Evolutionary conservation across 2,329 filamentous ascomycete genomes (phyloP).

Genomic region (Fusarium sambucinum): DNA sequence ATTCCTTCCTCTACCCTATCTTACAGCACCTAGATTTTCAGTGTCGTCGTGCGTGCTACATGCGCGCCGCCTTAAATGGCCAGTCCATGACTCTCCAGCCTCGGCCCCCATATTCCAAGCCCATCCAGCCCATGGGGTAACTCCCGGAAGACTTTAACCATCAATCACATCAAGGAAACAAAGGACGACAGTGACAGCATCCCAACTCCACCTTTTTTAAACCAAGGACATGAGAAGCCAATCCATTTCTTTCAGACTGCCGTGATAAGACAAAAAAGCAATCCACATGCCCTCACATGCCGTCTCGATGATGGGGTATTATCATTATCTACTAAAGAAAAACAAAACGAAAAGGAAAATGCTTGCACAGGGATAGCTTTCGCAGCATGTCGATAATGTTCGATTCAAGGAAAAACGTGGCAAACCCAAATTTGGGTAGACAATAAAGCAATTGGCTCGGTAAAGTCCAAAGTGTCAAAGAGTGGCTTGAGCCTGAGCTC

Average conservation of each 20-base stretch:
- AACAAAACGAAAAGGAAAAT: constrained; percentile 40
- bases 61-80: constrained; percentile 28
- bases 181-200: constrained; percentile 43
- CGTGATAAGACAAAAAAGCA: constrained; percentile 39
- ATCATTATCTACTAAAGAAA: constrained; percentile 52
- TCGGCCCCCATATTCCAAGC: constrained; percentile 5
- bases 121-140: constrained; percentile 15
- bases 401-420: constrained; percentile 41
- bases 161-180: constrained; percentile 44
- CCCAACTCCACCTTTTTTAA: constrained; percentile 46
- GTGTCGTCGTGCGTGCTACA: constrained; percentile 25
- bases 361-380: constrained; percentile 33
- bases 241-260: constrained; percentile 43
- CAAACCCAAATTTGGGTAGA: constrained; percentile 19
- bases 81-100: constrained; percentile 8
- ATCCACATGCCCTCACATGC: constrained; percentile 47
- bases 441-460: constrained; percentile 36
- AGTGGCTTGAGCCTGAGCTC: constrained; percentile 33
- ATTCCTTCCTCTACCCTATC: constrained; percentile 39
- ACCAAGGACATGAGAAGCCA: constrained; percentile 43
- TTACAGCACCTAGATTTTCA: constrained; percentile 31
- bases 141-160: constrained; percentile 34
- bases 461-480: constrained; percentile 37
- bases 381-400: constrained; percentile 22
- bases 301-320: constrained; percentile 50